Evolutionary conservation across 495 filamentous ascomycete genomes (phyloP), one percentile per base, ranked within the genome.

Genomic region (Penicillium mononematosum): DNA sequence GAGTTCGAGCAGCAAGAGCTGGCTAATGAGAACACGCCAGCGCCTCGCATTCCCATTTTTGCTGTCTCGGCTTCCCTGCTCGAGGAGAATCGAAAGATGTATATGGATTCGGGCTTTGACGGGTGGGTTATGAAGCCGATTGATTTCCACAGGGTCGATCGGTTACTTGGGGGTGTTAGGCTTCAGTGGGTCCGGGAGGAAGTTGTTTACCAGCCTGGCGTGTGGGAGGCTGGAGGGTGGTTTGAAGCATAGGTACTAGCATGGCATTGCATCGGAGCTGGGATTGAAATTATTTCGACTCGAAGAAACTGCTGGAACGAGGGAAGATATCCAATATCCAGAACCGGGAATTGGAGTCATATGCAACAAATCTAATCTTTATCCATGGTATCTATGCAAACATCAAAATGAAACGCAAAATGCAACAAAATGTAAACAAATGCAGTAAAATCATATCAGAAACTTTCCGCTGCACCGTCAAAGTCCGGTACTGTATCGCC

Each of bases 101-200:
- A 94, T 65, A 80, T 89, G 47, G 77, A 85, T 20, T 81, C 83
- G 5, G 90, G 91, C 1, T 93, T 94, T 62, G 90, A 95, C 58
- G 90, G 87, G 20, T 95, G 90, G 89, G 88, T 94, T 34, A 78
- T 89, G 61, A 91, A 92, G 63, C 89, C 89, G 0, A 83, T 92
- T 58, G 81, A 91, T 60, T 92, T 92, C 61, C 83, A 84, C 56
- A 72, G 88, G 20, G 71, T 91, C 16, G 77, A 81, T 66, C 67
- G 70, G n/a, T 68, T 91, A 10, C 69, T 92, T 12, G 60, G 61
- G 1, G 86, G 88, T 0, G 84, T 90, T 29, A 70, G 76, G 19
- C 70, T 83, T 27, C 68, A 78, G 3, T 61, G 71, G 0, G 58
- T 71, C 14, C 71, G 87, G 43, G 60, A 78, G 17, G 61, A 58